Conservation (phyloP, 1,284 basidiomycete species). For the Agaricales sp. region DNA sequence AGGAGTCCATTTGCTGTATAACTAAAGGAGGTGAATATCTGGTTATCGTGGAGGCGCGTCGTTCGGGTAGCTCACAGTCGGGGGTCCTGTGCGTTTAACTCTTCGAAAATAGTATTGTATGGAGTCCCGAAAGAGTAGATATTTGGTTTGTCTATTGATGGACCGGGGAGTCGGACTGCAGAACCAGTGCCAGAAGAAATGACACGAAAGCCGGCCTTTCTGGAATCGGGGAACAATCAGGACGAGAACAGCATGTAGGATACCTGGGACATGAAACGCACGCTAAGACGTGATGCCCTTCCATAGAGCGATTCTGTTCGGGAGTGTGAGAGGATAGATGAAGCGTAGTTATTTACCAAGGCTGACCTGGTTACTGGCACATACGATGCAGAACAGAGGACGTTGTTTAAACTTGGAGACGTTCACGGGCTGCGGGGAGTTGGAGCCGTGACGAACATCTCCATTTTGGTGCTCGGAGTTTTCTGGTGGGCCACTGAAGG, state of each 20-base stretch:
- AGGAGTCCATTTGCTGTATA: constrained; percentile 96
- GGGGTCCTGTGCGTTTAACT: constrained; percentile 81
- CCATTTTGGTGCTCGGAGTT: constrained; percentile 7
- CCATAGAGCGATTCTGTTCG: constrained; percentile 94
- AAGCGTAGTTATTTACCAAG: constrained; percentile 6
- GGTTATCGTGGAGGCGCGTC: constrained; percentile 6
- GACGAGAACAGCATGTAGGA: constrained; percentile 7
- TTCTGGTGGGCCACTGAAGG: too few relatives aligned
- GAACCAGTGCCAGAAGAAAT: constrained; percentile 96
- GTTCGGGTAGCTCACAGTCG: constrained; percentile 51
- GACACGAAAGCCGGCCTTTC: constrained; percentile 85
- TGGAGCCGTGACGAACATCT: constrained; percentile 2
- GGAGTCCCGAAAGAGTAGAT: constrained; percentile 98
- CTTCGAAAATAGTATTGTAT: constrained; percentile 93
- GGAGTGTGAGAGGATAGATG: constrained; percentile 12
- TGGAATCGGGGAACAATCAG: constrained; percentile 21
- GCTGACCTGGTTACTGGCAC: constrained; percentile 91
- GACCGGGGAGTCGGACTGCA: constrained; percentile 91
- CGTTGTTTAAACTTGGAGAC: constrained; percentile 40
- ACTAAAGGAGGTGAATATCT: constrained; percentile 30
- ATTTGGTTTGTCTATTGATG: constrained; percentile 96
- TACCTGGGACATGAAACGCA: constrained; percentile 32
- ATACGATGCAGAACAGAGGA: constrained; percentile 93
- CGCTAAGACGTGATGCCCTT: constrained; percentile 89
- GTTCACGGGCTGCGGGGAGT: constrained; percentile 7